phyloP scores from a whole-genome alignment of 768 basidiomycete species.

The Pulveroboletus sp. region DNA sequence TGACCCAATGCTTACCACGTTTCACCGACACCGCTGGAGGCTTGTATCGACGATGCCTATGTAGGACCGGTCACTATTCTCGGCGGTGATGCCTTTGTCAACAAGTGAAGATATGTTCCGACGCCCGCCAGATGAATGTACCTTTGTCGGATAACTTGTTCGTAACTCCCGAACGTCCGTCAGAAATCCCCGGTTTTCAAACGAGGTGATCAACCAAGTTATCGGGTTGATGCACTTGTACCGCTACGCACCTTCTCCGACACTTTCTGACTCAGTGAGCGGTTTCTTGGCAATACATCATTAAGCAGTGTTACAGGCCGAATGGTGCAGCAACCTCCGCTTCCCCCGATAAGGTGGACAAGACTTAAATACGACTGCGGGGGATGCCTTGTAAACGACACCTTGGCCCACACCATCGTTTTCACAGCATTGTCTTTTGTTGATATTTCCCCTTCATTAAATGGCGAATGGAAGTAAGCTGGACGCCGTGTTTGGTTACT shows the following conservation, averaged over 20 bases:
- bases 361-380: constrained; percentile 23
- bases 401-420: background rate
- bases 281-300: background rate
- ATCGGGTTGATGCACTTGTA: constrained; percentile 3
- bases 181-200: constrained; percentile 18
- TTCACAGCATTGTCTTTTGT: background rate
- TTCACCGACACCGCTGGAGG: background rate
- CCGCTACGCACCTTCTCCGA: background rate
- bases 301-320: constrained; percentile 1
- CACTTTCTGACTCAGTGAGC: constrained; percentile 1
- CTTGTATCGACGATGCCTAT: background rate
- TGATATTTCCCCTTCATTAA: background rate
- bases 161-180: constrained; percentile 3
- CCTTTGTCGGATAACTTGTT: background rate
- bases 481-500: background rate
- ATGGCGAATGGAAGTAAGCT: constrained; percentile 24
- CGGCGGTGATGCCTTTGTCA: background rate
- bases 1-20: constrained; percentile 1
- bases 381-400: background rate
- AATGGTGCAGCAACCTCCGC: background rate
- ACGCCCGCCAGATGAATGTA: background rate
- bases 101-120: background rate
- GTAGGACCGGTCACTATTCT: background rate
- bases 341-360: constrained; percentile 5
- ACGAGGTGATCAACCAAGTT: constrained; percentile 13